These are phyloP conservation scores for Pichia kluyveri DNA, from an alignment of 805 yeast species.

Conservation along the genomic window DNA sequence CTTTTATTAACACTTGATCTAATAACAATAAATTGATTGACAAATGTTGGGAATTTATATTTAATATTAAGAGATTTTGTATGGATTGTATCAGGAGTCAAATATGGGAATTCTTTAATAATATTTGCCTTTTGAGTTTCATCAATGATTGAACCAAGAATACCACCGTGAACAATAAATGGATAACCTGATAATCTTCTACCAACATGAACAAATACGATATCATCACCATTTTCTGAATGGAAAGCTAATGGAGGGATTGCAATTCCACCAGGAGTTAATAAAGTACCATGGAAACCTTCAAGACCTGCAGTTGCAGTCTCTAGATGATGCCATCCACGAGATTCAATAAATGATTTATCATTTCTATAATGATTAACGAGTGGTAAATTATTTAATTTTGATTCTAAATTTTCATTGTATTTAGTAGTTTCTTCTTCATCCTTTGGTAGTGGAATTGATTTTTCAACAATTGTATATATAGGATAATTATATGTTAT, in stretches of 20 bases:
- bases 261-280: conserved; percentile 72
- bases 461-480: conserved; percentile 21
- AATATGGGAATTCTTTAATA: conserved; percentile 17
- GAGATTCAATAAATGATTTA: conserved; percentile 27
- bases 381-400: conserved; percentile 41
- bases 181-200: conserved; percentile 80
- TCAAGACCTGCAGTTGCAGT: conserved; percentile 14
- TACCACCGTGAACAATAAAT: conserved; percentile 81
- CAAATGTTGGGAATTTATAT: conserved; percentile 67
- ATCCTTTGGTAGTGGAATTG: conserved; percentile 13
- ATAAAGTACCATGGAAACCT: conserved; percentile 37
- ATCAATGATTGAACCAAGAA: conserved; percentile 70
- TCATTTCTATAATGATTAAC: conserved; percentile 37
- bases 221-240: conserved; percentile 47
- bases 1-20: conserved; percentile 34
- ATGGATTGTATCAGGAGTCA: conserved; percentile 21
- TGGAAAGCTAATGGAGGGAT: conserved; percentile 64
- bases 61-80: conserved; percentile 40
- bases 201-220: conserved; percentile 70
- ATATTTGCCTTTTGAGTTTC: conserved; percentile 48
- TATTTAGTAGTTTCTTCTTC: conserved; percentile 18
- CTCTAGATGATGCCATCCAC: conserved; percentile 40
- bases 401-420: conserved; percentile 31
- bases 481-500: conserved; percentile 21
- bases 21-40: conserved; percentile 66